phyloP scores from a whole-genome alignment of 139 green algal genomes.

The Chlorella sp. region DNA sequence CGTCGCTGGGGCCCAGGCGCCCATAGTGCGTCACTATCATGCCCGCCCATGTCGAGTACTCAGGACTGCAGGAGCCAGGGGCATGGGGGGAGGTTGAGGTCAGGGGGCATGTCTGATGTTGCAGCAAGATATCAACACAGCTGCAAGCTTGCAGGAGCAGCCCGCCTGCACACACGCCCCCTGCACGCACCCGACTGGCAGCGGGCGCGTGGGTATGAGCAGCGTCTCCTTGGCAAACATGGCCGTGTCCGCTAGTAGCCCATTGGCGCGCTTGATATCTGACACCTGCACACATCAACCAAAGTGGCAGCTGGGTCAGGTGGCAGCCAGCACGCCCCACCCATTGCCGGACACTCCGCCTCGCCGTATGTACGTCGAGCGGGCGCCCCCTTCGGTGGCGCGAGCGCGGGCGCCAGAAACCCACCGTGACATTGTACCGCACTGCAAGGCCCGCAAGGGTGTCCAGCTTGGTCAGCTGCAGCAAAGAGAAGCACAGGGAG shows the following conservation, averaged over 20 bases:
- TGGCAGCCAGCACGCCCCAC: background rate
- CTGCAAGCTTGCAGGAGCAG: too few species aligned
- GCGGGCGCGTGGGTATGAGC: constrained; percentile 72
- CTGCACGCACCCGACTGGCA: constrained; percentile 67
- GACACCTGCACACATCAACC: constrained; percentile 65
- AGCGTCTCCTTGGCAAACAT: constrained; percentile 82
- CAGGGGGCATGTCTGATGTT: background rate
- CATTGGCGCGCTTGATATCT: constrained; percentile 89
- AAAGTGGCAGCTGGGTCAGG: background rate
- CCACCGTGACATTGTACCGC: constrained; percentile 82
- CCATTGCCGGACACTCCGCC: too few species aligned
- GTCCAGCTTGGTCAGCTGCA: constrained; percentile 84
- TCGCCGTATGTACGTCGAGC: too few species aligned
- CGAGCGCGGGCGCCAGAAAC: too few species aligned
- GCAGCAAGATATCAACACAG: background rate
- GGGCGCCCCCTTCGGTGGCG: too few species aligned
- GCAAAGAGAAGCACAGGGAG: background rate
- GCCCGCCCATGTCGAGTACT: constrained; percentile 65
- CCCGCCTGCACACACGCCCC: background rate
- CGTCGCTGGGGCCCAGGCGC: constrained; percentile 12
- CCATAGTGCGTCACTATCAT: constrained; percentile 73
- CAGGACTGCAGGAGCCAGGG: constrained; percentile 32
- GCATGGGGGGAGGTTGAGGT: background rate
- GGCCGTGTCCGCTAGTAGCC: constrained; percentile 79
- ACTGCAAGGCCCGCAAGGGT: constrained; percentile 87